A percentile compares a stretch with the other conserved stretches of the same genome.
Evolutionary conservation across 208 protist species (phyloP).

Genomic region (Acanthamoeba lenticulata): DNA sequence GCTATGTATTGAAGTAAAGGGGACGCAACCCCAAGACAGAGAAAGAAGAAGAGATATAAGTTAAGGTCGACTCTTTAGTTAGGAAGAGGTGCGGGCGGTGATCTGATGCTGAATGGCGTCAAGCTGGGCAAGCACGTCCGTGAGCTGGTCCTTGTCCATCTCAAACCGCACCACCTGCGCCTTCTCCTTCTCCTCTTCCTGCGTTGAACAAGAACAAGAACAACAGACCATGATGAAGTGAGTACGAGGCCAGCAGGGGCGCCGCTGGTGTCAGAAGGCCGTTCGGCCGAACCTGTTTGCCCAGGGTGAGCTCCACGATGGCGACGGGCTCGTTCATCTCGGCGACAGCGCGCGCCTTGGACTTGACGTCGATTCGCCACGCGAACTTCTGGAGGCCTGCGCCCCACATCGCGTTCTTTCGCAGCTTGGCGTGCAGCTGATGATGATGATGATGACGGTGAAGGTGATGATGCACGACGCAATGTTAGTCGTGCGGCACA

Average conservation of each 20-base stretch:
- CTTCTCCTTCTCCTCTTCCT: not conserved
- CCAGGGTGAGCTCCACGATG: slow-evolving; percentile 57
- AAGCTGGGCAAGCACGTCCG: slow-evolving; percentile 16
- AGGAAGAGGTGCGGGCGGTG: not conserved
- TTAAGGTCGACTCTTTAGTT: no score
- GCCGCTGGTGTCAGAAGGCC: no score
- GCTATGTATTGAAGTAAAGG: no score
- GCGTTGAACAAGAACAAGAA: no score
- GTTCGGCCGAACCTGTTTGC: not conserved
- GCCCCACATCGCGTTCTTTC: slow-evolving; percentile 29
- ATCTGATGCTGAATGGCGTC: slow-evolving; percentile 57
- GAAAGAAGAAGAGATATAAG: no score
- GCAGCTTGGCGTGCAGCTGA: slow-evolving; percentile 50
- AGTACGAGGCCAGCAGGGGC: no score
- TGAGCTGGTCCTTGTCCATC: slow-evolving; percentile 65
- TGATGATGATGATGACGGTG: no score
- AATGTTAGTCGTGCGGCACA: no score
- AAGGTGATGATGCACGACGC: no score
- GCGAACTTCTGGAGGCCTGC: slow-evolving; percentile 18
- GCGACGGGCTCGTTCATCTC: slow-evolving; percentile 66
- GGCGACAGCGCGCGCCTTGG: not conserved
- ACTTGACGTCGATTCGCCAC: slow-evolving; percentile 66
- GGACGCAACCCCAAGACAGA: no score
- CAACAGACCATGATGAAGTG: no score
- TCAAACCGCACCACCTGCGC: slow-evolving; percentile 21